Percentiles rank a stretch among this genome's conserved stretches.
phyloP scores from a whole-genome alignment of 257 asterid species.

The Apocynum venetum region DNA sequence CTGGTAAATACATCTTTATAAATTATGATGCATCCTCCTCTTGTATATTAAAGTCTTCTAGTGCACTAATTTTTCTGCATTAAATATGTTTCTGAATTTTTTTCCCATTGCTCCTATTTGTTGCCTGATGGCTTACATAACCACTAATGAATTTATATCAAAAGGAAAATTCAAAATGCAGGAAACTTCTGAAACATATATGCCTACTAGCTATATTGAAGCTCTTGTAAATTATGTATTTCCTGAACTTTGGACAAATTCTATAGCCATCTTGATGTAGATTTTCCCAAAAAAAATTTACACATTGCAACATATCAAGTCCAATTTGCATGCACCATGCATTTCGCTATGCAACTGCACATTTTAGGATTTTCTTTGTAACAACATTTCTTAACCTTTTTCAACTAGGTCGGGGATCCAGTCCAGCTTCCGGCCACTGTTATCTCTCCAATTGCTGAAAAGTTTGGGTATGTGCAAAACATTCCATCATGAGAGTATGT shows the following conservation, averaged over 20 bases:
- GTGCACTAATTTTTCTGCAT: not conserved
- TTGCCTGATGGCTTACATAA: not conserved
- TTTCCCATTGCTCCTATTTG: not conserved
- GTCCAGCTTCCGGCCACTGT: conserved; percentile 98
- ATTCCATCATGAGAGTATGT: not conserved
- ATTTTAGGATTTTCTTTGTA: not conserved
- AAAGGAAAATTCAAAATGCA: not conserved
- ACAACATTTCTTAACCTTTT: conserved; percentile 14
- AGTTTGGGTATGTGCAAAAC: conserved; percentile 55
- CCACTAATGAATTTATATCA: not conserved
- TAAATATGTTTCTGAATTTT: not conserved
- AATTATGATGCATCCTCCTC: not conserved
- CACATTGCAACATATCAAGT: not conserved
- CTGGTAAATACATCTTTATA: conserved; percentile 46
- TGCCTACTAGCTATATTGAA: not conserved
- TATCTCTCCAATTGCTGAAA: conserved; percentile 67
- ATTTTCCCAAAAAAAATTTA: not conserved
- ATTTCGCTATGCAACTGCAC: not conserved
- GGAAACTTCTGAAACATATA: not conserved
- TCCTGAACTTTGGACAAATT: not conserved
- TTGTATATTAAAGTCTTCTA: not conserved
- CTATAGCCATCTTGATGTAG: not conserved
- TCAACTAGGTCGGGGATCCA: conserved; percentile 89
- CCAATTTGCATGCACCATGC: not conserved
- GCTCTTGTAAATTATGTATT: not conserved